Evolutionary conservation across 1,284 basidiomycete genomes (phyloP).

Genomic region (Golubevia sp.): DNA sequence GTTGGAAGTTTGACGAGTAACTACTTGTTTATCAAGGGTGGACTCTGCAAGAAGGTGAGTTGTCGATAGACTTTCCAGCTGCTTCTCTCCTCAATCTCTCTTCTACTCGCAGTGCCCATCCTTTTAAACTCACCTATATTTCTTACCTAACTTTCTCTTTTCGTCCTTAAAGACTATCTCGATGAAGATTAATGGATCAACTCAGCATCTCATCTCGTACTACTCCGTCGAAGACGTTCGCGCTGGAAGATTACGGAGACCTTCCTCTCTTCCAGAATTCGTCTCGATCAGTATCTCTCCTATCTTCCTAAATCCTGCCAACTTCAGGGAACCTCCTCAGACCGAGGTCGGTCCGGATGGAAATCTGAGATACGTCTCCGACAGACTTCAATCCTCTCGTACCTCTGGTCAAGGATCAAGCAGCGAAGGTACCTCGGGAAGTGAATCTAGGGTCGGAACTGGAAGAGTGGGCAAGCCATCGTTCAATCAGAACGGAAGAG

Average conservation of each 20-base stretch:
- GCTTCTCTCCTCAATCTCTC: too few species aligned
- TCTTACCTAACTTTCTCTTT: slow-evolving; percentile 15
- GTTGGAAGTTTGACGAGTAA: slow-evolving; percentile 48
- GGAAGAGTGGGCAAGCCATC: not conserved
- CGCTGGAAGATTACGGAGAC: slow-evolving; percentile 80
- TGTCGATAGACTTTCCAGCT: too few species aligned
- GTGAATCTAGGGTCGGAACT: not conserved
- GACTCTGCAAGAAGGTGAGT: slow-evolving; percentile 45
- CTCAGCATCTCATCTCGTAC: slow-evolving; percentile 94
- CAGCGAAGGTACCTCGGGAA: not conserved
- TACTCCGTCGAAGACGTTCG: slow-evolving; percentile 91
- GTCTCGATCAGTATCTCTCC: slow-evolving; percentile 82
- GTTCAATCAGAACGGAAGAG: not conserved
- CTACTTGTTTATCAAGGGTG: slow-evolving; percentile 44
- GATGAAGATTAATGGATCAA: slow-evolving; percentile 80
- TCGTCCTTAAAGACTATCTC: slow-evolving; percentile 77
- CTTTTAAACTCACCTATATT: not conserved
- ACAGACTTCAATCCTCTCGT: not conserved
- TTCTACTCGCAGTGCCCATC: slow-evolving; percentile 2
- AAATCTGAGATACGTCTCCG: slow-evolving; percentile 69
- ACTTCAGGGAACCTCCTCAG: slow-evolving; percentile 86
- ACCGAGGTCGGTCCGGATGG: slow-evolving; percentile 83
- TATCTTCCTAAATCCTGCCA: slow-evolving; percentile 85
- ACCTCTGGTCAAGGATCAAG: not conserved
- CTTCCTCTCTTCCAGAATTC: slow-evolving; percentile 85